Base-by-base conservation (phyloP, 768 basidiomycete genomes). In the Neoboletus magnificus region DNA sequence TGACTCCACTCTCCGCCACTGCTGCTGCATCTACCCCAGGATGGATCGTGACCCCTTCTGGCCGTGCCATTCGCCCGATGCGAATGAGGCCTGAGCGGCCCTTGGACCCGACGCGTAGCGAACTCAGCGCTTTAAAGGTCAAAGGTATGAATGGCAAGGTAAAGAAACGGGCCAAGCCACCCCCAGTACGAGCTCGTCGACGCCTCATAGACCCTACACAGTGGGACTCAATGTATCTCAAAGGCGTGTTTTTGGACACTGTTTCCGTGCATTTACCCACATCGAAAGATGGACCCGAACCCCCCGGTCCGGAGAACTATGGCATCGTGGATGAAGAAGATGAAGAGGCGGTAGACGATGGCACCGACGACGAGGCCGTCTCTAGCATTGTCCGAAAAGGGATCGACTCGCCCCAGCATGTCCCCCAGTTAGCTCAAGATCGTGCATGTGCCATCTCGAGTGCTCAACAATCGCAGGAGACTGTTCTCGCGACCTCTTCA, bases 21-120 rank as follows among this genome's bases (percentile, higher is more conserved):
- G 80, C 82, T 57, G 86, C 82, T 41, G 85, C 75, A 9, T 67
- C 68, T 8, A 63, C 65, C 15, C 81, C 79, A 7, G 86, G 85
- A 8, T 93, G 92, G 92, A 80, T 79, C 49, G 80, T 83, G 41
- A 89, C 88, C 0, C 70, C 83, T 3, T 78, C 85, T 4, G 85
- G 86, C 0, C 79, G 87, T 12, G 72, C 90, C 16, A 74, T 91
- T 7, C 76, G 79, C 4, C 85, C 87, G 2, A 73, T 89, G 60
- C 79, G 82, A 39, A 89, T 90, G 81, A 79, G 89, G 5, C 91
- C 92, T 4, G 70, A 65, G 10, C 79, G 77, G 39, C 89, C 90
- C 3, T 69, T 93, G 15, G 70, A 66, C 7, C 68, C 67, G 10
- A 57, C 61, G 3, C 48, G 40, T 1, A 47, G 33, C 40, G 61